Evolutionary conservation across 306 rosid species (phyloP), one percentile per base, ranked within the genome.

Genomic region (Malus sieversii): DNA sequence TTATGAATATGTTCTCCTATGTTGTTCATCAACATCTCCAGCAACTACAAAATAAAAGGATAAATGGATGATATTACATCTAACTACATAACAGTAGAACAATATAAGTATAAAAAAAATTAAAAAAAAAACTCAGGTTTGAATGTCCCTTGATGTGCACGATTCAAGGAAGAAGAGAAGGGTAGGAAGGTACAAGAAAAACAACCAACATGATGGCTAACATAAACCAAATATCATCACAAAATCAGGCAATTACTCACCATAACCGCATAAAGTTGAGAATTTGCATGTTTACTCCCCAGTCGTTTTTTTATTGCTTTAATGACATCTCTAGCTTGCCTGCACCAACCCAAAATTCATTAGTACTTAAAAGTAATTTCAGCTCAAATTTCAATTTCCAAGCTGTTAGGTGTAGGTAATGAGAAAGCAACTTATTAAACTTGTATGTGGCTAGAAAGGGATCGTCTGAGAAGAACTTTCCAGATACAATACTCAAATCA

Each of bases 1-100:
- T 89, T 90, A 75, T 92, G 97, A 58, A 94, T 77, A 76, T 86
- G 82, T 80, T 92, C 98, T 74, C 98, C 97, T 78, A 85, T 85
- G 82, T 94, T 94, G 93, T 90, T 92, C 97, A 94, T 90, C 84
- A 94, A 88, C 97, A 88, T 90, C 84, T 94, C 98, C 91, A 94
- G 82, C 85, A 94, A 84, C 98, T 94, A 84, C 79, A 85, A 79
- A 81, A 76, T 70, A 70, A 79, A 80, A 29, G 78, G 76, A 83
- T 62, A 66, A 77, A 78, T 27, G n/a, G 79, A 71, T 35, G 55
- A 23, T 60, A 75, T 4, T 72, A 71, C 65, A 60, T 70, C 71
- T 70, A 75, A 46, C 29, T 33, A 77, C 40, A 44, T 77, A 68
- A 64, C 51, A 81, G 6, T 6, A 19, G 30, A 55, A 35, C 4